Evolutionary conservation across 83 land plant species (phyloP).

Genomic region (Thuja plicata): DNA sequence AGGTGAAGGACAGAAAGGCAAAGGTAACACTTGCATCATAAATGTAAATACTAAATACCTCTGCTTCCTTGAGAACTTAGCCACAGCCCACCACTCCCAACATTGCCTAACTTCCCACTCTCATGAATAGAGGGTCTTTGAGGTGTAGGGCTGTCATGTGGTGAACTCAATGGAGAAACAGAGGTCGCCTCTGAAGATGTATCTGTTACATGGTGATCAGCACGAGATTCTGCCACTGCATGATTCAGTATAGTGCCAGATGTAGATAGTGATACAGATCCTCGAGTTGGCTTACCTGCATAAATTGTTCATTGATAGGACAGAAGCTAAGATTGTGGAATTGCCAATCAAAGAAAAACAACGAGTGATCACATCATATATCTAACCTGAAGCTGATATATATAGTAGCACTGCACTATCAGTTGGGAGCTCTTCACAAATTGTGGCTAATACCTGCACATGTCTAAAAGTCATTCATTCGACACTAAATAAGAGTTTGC

Average conservation of each 20-base stretch:
- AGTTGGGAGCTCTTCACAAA: slow-evolving; percentile 88
- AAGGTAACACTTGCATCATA: neutral
- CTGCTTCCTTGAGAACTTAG: slow-evolving; percentile 71
- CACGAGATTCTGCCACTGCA: slow-evolving; percentile 17
- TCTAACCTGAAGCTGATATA: slow-evolving; percentile 84
- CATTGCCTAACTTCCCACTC: slow-evolving; percentile 22
- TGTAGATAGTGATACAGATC: slow-evolving; percentile 21
- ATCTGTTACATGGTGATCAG: slow-evolving; percentile 25
- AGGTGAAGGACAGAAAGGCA: neutral
- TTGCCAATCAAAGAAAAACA: neutral
- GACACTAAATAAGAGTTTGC: neutral
- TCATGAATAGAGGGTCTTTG: slow-evolving; percentile 16
- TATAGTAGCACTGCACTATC: slow-evolving; percentile 78
- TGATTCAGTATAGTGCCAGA: slow-evolving; percentile 13
- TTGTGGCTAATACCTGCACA: slow-evolving; percentile 80
- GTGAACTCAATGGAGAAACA: slow-evolving; percentile 23
- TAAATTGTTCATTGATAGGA: slow-evolving; percentile 3
- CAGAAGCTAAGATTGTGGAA: neutral
- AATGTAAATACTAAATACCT: slow-evolving; percentile 47
- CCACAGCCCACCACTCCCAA: slow-evolving; percentile 45
- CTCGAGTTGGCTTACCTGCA: slow-evolving; percentile 57
- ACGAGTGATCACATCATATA: neutral
- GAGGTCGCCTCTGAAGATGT: slow-evolving; percentile 25
- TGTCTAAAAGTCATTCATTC: neutral
- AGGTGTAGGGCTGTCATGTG: slow-evolving; percentile 20